phyloP scores from a whole-genome alignment of 1,139 yeast species.

The Suzukiozyma palmioleophila region DNA sequence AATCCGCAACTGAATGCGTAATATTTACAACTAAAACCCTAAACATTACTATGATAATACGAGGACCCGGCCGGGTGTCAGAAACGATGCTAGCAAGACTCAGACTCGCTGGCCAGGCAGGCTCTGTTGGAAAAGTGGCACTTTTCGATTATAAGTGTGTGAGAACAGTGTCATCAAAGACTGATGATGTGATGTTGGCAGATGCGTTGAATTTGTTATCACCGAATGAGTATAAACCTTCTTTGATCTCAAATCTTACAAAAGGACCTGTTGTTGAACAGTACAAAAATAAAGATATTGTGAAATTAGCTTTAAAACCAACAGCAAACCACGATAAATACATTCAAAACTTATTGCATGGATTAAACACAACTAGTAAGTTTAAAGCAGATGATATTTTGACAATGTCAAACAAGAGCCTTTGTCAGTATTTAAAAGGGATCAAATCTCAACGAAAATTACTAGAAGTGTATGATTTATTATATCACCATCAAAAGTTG shows the following conservation, averaged over 20 bases:
- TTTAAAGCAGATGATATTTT: background rate
- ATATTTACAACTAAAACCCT: too few relatives aligned
- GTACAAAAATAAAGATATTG: constrained; percentile 10
- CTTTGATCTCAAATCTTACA: constrained; percentile 29
- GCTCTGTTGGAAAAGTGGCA: too few relatives aligned
- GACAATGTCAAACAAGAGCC: constrained; percentile 17
- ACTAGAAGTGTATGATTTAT: constrained; percentile 22
- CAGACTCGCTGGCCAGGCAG: too few relatives aligned
- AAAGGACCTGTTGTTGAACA: constrained; percentile 32
- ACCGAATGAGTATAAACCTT: constrained; percentile 29
- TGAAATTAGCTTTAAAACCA: background rate
- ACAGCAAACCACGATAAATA: constrained; percentile 11
- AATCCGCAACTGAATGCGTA: too few relatives aligned
- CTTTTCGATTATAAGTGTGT: background rate
- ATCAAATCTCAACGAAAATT: constrained; percentile 21
- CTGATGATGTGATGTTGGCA: constrained; percentile 23
- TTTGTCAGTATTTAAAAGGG: constrained; percentile 18
- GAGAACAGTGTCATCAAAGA: background rate
- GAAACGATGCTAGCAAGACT: too few relatives aligned
- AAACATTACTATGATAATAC: too few relatives aligned
- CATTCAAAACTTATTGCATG: constrained; percentile 17
- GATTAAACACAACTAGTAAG: constrained; percentile 15
- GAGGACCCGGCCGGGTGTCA: too few relatives aligned
- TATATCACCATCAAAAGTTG: constrained; percentile 25
- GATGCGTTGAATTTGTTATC: constrained; percentile 39